A percentile compares a stretch with the other conserved stretches of the same genome.
Conservation (phyloP, 1,139 yeast genomes). For the Magnusiomyces suaveolens region DNA sequence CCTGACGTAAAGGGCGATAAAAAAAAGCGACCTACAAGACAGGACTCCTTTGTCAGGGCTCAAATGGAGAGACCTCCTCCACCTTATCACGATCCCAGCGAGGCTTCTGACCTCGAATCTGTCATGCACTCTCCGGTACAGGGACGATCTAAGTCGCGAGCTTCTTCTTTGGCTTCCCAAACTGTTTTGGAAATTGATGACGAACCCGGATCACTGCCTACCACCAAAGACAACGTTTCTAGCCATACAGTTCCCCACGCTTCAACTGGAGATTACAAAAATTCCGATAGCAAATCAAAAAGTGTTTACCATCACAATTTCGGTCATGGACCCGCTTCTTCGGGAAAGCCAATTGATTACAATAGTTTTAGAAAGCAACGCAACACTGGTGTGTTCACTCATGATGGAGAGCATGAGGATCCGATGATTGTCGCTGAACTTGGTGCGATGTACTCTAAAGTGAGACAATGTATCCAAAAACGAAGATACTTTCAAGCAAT, state of each 20-base stretch:
- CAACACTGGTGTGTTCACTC: conserved; percentile 23
- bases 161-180: background rate
- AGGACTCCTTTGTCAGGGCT: conserved; percentile 14
- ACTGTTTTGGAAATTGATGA: background rate
- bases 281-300: background rate
- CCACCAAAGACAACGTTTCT: background rate
- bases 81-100: conserved; percentile 16
- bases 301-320: no score
- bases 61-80: conserved; percentile 25
- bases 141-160: background rate
- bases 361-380: conserved; percentile 20
- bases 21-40: background rate
- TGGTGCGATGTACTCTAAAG: conserved; percentile 57
- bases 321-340: background rate
- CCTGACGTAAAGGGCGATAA: background rate
- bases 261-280: background rate
- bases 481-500: conserved; percentile 66
- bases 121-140: background rate
- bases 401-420: conserved; percentile 37
- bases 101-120: background rate
- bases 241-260: background rate
- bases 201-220: background rate
- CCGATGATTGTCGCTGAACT: conserved; percentile 62
- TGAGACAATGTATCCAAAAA: conserved; percentile 59
- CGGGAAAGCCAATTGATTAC: conserved; percentile 4